Base-by-base conservation (phyloP, 1,284 basidiomycete species). In the Wallemia hederae region DNA sequence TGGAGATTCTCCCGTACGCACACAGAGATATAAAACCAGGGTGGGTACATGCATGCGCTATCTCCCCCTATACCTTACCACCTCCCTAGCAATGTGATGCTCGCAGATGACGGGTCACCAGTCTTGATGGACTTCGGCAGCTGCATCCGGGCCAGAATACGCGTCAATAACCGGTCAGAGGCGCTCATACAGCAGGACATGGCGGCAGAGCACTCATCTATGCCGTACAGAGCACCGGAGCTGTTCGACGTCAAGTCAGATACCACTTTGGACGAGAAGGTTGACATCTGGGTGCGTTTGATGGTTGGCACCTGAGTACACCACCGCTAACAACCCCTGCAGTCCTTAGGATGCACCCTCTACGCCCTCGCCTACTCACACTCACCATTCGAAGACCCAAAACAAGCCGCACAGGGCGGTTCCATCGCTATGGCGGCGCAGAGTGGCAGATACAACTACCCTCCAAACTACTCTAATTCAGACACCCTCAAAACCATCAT, bases 81-180 rank as follows among this genome's bases (percentile, higher is more conserved):
- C 5, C 3, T 11, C 14, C 25, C 24, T 63, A 91, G 88, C 49
- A 98, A 98, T 69, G 78, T 98, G 62, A 98, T 98, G 91, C 78
- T 98, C 62, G 77, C 87, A 3, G 90, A 96, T 67, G 86, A 94
- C 62, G 87, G 85, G 2, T 79, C 80, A 14, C 85, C 90, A 0
- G 85, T 98, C 64, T 77, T 99, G 19, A 98, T 98, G 92, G 92
- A 99, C 73, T 92, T 99, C 72, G 92, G 92, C 17, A 92, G 87
- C 64, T 80, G 82, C 2, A 74, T 81, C 67, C 82, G 81, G 66
- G 89, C 89, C 7, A 77, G 86, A 34, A 77, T 92, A 61, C 75
- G 74, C 58, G 78, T 92, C 62, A 77, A 83, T 63, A 86, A 78
- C 61, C 79, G 92, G 56, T 81, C 82, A 22, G 83, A 90, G 68